Conservation (phyloP, 306 rosid genomes). For the Adenanthera pavonina region DNA sequence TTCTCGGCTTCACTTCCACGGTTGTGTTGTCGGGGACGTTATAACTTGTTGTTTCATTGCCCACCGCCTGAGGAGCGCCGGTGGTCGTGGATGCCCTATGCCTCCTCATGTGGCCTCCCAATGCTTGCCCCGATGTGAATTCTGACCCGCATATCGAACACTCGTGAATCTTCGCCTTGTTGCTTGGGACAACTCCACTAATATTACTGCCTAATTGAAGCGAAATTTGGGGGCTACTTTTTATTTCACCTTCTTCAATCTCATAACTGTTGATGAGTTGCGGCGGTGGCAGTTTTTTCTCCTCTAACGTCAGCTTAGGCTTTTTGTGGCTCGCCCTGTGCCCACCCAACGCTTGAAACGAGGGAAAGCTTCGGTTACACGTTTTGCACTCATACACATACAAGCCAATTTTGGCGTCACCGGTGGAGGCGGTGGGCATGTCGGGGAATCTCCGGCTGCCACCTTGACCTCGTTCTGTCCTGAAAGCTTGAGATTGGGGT, state of each 20-base stretch:
- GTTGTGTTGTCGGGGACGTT: neutral
- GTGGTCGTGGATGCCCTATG: conserved; percentile 55
- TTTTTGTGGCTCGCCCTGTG: conserved; percentile 95
- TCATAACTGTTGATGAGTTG: neutral
- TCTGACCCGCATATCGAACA: conserved; percentile 92
- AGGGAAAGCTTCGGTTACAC: conserved; percentile 80
- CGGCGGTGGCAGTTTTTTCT: conserved; percentile 28
- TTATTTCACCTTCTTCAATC: conserved; percentile 37
- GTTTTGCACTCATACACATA: conserved; percentile 86
- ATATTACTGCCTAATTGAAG: conserved; percentile 41
- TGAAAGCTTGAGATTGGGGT: neutral
- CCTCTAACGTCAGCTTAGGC: conserved; percentile 46
- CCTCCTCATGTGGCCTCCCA: conserved; percentile 96
- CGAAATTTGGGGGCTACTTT: conserved; percentile 2
- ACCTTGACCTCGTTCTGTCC: neutral
- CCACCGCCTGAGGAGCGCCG: neutral
- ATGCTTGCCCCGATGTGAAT: conserved; percentile 88
- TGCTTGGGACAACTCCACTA: conserved; percentile 2
- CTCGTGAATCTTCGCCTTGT: conserved; percentile 70
- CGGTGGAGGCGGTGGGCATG: neutral
- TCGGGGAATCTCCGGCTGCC: neutral
- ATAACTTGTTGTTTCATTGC: neutral
- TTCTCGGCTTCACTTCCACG: conserved; percentile 41
- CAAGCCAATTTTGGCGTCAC: conserved; percentile 39
- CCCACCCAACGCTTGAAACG: conserved; percentile 99